A percentile compares a stretch with the other conserved stretches of the same genome.
Evolutionary conservation across 31 red algal species (phyloP).

Genomic region (Porphyra umbilicalis): DNA sequence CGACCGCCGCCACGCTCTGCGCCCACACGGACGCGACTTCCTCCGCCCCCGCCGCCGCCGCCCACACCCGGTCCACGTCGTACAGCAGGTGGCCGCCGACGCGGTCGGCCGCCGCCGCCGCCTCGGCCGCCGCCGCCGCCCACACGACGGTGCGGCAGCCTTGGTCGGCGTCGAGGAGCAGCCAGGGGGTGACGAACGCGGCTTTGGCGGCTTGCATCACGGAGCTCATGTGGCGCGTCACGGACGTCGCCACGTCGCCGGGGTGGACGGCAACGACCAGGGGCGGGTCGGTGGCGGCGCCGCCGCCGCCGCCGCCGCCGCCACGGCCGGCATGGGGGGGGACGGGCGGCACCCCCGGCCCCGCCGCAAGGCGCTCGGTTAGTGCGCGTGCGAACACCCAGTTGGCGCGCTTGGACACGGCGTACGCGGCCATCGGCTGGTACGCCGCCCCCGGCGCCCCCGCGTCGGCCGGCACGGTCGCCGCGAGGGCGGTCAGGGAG

Average conservation of each 20-base stretch:
- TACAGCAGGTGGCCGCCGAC: neutral
- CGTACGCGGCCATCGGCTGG: slow-evolving; percentile 73
- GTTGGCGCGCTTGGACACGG: slow-evolving; percentile 74
- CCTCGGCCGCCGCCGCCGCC: neutral
- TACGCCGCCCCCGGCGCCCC: slow-evolving; percentile 24
- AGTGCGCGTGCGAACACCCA: slow-evolving; percentile 63
- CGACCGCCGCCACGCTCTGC: neutral
- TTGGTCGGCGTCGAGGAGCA: neutral
- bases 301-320: too few relatives aligned
- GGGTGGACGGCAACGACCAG: slow-evolving; percentile 74
- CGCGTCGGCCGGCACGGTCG: slow-evolving; percentile 27
- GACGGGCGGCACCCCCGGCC: neutral
- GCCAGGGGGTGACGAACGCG: neutral
- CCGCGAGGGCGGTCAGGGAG: slow-evolving; percentile 44
- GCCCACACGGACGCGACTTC: neutral
- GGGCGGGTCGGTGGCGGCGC: neutral
- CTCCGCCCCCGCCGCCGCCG: neutral
- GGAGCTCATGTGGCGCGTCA: slow-evolving; percentile 50
- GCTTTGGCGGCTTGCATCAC: neutral
- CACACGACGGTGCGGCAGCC: neutral
- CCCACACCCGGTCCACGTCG: neutral
- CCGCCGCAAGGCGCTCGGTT: slow-evolving; percentile 6
- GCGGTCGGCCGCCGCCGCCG: neutral
- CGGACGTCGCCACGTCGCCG: slow-evolving; percentile 67
- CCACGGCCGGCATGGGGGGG: too few relatives aligned